phyloP scores from a whole-genome alignment of 805 yeast species.

The Saccharomycopsis capsularis region DNA sequence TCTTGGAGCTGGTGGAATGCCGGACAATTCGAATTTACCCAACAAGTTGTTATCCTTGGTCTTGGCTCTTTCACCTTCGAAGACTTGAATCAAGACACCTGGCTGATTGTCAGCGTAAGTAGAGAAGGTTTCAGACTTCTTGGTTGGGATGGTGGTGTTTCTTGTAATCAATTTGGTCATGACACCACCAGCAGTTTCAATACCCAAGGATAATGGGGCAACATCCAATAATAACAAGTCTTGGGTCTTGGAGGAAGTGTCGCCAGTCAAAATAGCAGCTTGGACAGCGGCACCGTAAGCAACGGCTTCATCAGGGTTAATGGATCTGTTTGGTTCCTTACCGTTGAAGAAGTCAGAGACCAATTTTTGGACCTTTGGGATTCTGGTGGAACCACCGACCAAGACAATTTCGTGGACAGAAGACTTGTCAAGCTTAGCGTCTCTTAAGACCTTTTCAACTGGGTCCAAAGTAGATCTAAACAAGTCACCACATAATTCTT shows the following conservation, averaged over 20 bases:
- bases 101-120: slow-evolving; percentile 98
- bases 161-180: slow-evolving; percentile 97
- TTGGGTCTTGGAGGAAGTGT: slow-evolving; percentile 92
- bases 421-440: slow-evolving; percentile 84
- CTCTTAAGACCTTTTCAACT: slow-evolving; percentile 89
- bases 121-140: slow-evolving; percentile 94
- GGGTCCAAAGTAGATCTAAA: slow-evolving; percentile 94
- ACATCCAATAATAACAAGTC: slow-evolving; percentile 92
- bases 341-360: slow-evolving; percentile 96
- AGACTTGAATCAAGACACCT: slow-evolving; percentile 95
- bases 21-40: slow-evolving; percentile 94
- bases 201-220: slow-evolving; percentile 95
- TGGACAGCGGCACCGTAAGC: slow-evolving; percentile 99
- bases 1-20: slow-evolving; percentile 98
- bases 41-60: slow-evolving; percentile 93
- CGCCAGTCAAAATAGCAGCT: slow-evolving; percentile 95
- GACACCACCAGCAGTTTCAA: slow-evolving; percentile 99
- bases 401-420: slow-evolving; percentile 86
- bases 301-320: slow-evolving; percentile 98
- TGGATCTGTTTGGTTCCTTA: slow-evolving; percentile 93
- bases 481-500: slow-evolving; percentile 89
- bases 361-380: slow-evolving; percentile 93
- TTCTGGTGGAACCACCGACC: slow-evolving; percentile 98
- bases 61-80: slow-evolving; percentile 96
- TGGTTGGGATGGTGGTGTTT: slow-evolving; percentile 95